Percentiles rank a stretch among this genome's conserved stretches.
phyloP scores from a whole-genome alignment of 805 yeast genomes.

The Candida schatavii region DNA sequence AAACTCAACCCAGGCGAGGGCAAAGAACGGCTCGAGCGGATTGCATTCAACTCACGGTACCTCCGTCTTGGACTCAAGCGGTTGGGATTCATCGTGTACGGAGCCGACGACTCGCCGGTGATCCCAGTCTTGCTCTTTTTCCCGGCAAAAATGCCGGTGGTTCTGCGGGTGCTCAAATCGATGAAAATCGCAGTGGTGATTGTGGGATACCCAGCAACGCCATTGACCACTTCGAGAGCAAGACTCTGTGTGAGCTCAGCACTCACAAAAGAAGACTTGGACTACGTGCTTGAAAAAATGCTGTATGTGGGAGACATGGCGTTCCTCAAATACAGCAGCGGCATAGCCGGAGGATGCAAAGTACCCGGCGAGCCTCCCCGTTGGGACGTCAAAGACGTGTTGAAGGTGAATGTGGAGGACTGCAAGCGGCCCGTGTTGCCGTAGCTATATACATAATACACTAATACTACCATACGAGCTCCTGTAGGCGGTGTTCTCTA shows the following conservation, averaged over 20 bases:
- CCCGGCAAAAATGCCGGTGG: slow-evolving; percentile 93
- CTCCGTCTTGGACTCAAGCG: slow-evolving; percentile 86
- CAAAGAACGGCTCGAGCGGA: slow-evolving; percentile 80
- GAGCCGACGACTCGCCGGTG: slow-evolving; percentile 96
- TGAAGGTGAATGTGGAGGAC: slow-evolving; percentile 70
- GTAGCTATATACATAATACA: no score
- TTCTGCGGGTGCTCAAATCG: slow-evolving; percentile 76
- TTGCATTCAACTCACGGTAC: slow-evolving; percentile 95
- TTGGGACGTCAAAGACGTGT: slow-evolving; percentile 76
- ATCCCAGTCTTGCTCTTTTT: slow-evolving; percentile 83
- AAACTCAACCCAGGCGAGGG: slow-evolving; percentile 92
- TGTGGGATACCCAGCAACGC: slow-evolving; percentile 98
- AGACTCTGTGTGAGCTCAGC: slow-evolving; percentile 92
- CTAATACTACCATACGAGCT: no score
- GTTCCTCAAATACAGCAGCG: slow-evolving; percentile 73
- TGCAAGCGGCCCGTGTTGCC: slow-evolving; percentile 34
- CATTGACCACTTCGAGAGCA: slow-evolving; percentile 82
- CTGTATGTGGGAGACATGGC: slow-evolving; percentile 76
- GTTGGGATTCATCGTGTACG: slow-evolving; percentile 90
- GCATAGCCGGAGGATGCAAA: slow-evolving; percentile 69
- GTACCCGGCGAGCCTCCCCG: slow-evolving; percentile 58
- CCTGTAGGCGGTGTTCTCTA: no score
- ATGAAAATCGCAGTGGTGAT: slow-evolving; percentile 89
- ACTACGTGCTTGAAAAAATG: slow-evolving; percentile 65
- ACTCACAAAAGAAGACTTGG: slow-evolving; percentile 91